These are phyloP conservation scores for Trichoderma gamsii DNA, from an alignment of 495 filamentous ascomycete species.

Conservation along the genomic window DNA sequence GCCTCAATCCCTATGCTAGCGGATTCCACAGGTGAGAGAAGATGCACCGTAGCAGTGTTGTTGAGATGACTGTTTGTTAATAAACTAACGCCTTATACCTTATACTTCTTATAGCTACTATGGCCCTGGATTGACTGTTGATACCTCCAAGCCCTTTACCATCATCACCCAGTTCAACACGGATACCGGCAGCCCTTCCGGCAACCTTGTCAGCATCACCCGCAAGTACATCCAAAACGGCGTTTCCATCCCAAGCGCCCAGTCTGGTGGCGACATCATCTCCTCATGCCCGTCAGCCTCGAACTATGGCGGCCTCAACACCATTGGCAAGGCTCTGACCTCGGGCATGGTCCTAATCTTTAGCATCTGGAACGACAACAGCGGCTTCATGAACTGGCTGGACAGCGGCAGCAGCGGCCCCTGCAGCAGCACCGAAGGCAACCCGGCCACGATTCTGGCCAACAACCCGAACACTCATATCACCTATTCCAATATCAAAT, in stretches of 20 bases:
- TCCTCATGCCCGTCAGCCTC: constrained; percentile 47
- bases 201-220: constrained; percentile 49
- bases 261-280: constrained; percentile 42
- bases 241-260: constrained; percentile 37
- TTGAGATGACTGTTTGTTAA: background rate
- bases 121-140: constrained; percentile 46
- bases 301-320: constrained; percentile 53
- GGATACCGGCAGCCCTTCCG: constrained; percentile 40
- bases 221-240: constrained; percentile 59
- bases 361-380: constrained; percentile 56
- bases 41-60: background rate
- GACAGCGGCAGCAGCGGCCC: constrained; percentile 52
- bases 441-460: constrained; percentile 38
- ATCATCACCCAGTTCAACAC: constrained; percentile 63
- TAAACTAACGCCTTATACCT: background rate
- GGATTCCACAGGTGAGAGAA: constrained; percentile 26
- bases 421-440: constrained; percentile 49
- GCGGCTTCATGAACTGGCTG: constrained; percentile 59
- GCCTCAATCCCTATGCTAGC: constrained; percentile 53
- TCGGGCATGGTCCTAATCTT: constrained; percentile 63
- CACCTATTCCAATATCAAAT: constrained; percentile 54
- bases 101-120: constrained; percentile 39
- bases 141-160: constrained; percentile 56
- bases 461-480: constrained; percentile 43
- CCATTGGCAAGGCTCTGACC: constrained; percentile 52